Percentiles rank a stretch among this genome's conserved stretches.
Conservation (phyloP, 75 land plant species). For the Pinus albicaulis region DNA sequence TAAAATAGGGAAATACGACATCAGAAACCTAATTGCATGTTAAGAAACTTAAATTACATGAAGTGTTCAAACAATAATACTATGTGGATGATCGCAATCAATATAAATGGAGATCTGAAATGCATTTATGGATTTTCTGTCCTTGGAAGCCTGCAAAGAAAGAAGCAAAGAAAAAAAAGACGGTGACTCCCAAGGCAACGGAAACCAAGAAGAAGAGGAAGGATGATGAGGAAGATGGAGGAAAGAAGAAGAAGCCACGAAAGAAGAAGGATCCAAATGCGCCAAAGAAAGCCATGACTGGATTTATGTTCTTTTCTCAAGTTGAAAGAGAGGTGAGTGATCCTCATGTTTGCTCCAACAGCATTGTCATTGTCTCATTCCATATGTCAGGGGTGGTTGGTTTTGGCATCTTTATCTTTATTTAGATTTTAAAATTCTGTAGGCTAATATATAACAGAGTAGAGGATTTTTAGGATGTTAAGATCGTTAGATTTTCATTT, state of each 20-base stretch:
- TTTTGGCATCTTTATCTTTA: neutral
- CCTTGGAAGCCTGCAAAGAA: constrained; percentile 53
- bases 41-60: neutral
- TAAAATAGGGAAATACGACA: neutral
- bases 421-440: neutral
- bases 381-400: neutral
- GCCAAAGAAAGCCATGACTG: constrained; percentile 74
- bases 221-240: constrained; percentile 67
- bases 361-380: neutral
- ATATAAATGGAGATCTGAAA: constrained; percentile 1
- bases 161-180: constrained; percentile 49
- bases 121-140: neutral
- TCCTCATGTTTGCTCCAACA: neutral
- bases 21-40: neutral
- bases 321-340: constrained; percentile 75
- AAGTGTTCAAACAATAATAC: neutral
- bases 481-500: neutral
- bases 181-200: constrained; percentile 47
- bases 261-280: constrained; percentile 96
- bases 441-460: neutral
- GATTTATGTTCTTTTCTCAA: constrained; percentile 73
- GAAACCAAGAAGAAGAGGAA: constrained; percentile 42
- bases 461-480: neutral
- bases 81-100: neutral
- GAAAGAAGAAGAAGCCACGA: constrained; percentile 70